Conservation (phyloP, 2,329 filamentous ascomycete genomes). For the Cytospora schulzeri region DNA sequence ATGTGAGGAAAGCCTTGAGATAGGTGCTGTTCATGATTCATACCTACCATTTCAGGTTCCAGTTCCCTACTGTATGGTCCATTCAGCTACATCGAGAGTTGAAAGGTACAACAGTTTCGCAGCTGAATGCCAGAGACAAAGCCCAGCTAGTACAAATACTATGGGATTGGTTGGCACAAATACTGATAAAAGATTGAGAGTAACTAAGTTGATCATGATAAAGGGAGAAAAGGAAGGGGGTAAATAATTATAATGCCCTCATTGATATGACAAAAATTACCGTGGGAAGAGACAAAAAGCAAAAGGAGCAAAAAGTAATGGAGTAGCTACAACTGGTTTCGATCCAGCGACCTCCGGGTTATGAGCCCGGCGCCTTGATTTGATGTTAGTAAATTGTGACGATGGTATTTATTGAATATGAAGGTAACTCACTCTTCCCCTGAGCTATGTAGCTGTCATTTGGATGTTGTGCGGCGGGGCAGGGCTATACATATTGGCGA, state of each 20-base stretch:
- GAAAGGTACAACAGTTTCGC: too few species aligned
- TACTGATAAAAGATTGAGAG: too few species aligned
- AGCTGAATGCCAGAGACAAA: too few species aligned
- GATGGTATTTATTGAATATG: not conserved
- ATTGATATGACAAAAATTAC: not conserved
- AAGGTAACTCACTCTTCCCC: conserved; percentile 26
- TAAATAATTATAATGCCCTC: not conserved
- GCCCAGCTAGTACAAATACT: too few species aligned
- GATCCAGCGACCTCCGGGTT: conserved; percentile 30
- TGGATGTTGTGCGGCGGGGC: not conserved
- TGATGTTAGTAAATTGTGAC: conserved; percentile 1
- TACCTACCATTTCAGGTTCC: not conserved
- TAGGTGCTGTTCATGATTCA: not conserved
- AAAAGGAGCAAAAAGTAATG: conserved; percentile 6
- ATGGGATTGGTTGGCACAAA: too few species aligned
- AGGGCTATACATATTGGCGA: not conserved
- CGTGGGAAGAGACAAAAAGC: not conserved
- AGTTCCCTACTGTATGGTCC: too few species aligned
- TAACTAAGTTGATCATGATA: too few species aligned
- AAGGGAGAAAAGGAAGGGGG: not conserved
- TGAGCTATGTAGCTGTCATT: conserved; percentile 25
- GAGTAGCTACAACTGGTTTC: conserved; percentile 28
- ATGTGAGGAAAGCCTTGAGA: not conserved
- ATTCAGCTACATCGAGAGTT: too few species aligned
- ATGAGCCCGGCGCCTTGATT: conserved; percentile 27